phyloP scores from a whole-genome alignment of 495 filamentous ascomycete genomes.

The Penicillium samsonianum region DNA sequence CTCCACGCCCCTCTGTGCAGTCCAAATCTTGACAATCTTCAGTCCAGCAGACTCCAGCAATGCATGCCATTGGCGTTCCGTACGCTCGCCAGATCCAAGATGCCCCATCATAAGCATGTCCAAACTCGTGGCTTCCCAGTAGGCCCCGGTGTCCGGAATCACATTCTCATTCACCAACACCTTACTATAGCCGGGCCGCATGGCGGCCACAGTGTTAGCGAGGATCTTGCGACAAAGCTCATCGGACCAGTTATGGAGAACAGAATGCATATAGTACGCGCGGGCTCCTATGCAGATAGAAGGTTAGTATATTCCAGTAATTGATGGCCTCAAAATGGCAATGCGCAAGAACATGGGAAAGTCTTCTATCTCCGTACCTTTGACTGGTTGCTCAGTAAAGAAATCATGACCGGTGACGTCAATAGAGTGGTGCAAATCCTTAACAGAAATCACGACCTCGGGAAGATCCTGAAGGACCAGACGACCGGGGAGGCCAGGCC shows the following conservation, averaged over 20 bases:
- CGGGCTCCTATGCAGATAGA: slow-evolving; percentile 29
- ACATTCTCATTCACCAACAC: slow-evolving; percentile 51
- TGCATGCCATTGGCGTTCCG: slow-evolving; percentile 33
- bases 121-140: slow-evolving; percentile 39
- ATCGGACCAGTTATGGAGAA: slow-evolving; percentile 52
- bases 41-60: slow-evolving; percentile 39
- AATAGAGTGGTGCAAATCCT: slow-evolving; percentile 30
- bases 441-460: slow-evolving; percentile 34
- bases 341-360: neutral
- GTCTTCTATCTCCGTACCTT: neutral
- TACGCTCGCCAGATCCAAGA: slow-evolving; percentile 39
- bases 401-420: slow-evolving; percentile 47
- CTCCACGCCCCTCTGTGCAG: slow-evolving; percentile 33
- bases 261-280: slow-evolving; percentile 45
- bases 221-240: slow-evolving; percentile 38
- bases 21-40: slow-evolving; percentile 42
- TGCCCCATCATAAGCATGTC: slow-evolving; percentile 44
- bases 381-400: slow-evolving; percentile 50
- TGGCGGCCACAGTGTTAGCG: slow-evolving; percentile 32
- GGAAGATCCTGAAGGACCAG: slow-evolving; percentile 59
- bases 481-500: slow-evolving; percentile 39
- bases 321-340: neutral
- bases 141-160: slow-evolving; percentile 36
- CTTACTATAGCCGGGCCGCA: slow-evolving; percentile 45
- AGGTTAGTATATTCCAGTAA: neutral